Evolutionary conservation across 495 filamentous ascomycete species (phyloP), one percentile per base, ranked within the genome.

Genomic region (Halenospora varia): DNA sequence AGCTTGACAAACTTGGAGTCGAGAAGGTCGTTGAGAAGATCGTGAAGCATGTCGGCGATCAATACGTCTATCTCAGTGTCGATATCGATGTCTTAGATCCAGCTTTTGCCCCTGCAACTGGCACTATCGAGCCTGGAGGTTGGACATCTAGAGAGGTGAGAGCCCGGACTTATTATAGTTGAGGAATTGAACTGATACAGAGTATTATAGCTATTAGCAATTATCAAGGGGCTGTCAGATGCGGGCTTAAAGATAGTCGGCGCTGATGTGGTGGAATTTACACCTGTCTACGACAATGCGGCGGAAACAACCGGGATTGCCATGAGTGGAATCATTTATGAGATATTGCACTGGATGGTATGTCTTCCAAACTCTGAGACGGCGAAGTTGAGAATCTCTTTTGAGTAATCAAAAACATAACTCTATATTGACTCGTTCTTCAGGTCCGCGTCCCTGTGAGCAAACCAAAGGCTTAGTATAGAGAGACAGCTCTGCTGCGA

Each of bases 31-130:
- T 94, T 58, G 75, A 87, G 63, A 85, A 81, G 60, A 91, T 95
- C 63, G 77, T 84, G 46, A 78, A 88, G 1, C 75, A 88, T 2
- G 88, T 96, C 4, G 89, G 88, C 1, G 78, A 82, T 15, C 83
- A 87, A 45, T 86, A 82, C 0, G 87, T 94, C 1, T 96, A 96
- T 66, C 76, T 95, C 42, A 89, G 83, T 53, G 90, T 96, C 42
- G 91, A 96, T 64, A 95, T 96, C 56, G 91, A 96, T 64, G 89
- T 88, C 0, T 70, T 96, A 13, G 91, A 96, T 65, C 90, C 91
- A 3, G 91, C 89, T 24, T 63, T 62, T 48, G 65, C 65, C 8
- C 65, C 65, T 17, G 91, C 86, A 23, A 96, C 91, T 1, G 91
- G 91, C 19, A 96, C 91, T 0, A 83, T 89, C 39, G 91, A 96